Conservation (phyloP, 257 asterid genomes). For the Salvia splendens region DNA sequence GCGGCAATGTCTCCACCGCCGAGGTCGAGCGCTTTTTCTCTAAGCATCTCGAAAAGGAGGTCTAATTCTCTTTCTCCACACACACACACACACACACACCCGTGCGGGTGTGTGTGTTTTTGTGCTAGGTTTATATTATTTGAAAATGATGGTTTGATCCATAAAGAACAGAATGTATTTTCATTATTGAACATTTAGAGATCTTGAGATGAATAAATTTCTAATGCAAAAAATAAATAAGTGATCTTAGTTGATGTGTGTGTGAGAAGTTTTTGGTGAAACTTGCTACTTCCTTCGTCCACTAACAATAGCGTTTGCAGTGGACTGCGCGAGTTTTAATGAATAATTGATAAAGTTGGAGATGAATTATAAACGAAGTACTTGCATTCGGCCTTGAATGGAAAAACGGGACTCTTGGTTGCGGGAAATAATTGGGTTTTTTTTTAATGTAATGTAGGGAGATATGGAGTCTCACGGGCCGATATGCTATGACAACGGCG, state of each 20-base stretch:
- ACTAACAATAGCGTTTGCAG: no score
- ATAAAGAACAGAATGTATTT: background rate
- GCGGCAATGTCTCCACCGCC: conserved; percentile 83
- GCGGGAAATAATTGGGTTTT: no score
- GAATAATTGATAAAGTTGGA: no score
- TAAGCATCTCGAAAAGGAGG: conserved; percentile 88
- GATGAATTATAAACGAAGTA: no score
- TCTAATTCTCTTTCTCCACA: conserved; percentile 13
- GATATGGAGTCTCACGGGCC: conserved; percentile 83
- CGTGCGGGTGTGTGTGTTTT: no score
- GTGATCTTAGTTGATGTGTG: background rate
- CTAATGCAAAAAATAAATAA: background rate
- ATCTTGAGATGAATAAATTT: background rate
- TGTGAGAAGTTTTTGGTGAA: no score
- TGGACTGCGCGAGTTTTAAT: no score
- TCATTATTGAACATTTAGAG: background rate
- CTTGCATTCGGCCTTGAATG: no score
- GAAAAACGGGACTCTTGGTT: no score
- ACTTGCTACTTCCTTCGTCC: no score
- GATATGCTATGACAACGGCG: conserved; percentile 80
- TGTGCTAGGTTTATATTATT: no score
- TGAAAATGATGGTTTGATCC: background rate
- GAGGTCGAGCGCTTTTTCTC: conserved; percentile 91
- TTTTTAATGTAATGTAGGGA: conserved; percentile 52
- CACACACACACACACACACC: no score